Evolutionary conservation across 2,329 filamentous ascomycete species (phyloP), one percentile per base, ranked within the genome.

Genomic region (Nigrospora oryzae): DNA sequence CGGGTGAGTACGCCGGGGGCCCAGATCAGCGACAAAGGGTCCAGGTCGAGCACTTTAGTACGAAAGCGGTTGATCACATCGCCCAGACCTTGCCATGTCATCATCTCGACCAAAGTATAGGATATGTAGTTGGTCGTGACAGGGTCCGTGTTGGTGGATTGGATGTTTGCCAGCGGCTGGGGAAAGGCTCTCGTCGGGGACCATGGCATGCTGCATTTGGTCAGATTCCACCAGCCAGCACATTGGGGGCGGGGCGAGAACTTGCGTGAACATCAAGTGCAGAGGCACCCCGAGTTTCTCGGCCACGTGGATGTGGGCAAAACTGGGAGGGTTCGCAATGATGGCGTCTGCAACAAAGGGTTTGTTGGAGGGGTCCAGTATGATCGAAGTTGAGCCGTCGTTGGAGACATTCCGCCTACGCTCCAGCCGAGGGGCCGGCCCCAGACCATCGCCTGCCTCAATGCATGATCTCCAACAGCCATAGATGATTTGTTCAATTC

Each of bases 11-110:
- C 77, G 4, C 85, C 86, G 10, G 90, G 89, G 3, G 86, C 90
- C 77, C 85, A 91, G 40, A 94, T 82, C 8, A 88, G 69, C 49
- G 85, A 89, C 36, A 96, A 73, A 0, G 84, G 77, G 38, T 93
- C 85, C 1, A 96, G 69, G 23, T 85, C 84, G 23, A 63, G 59
- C 13, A 77, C 78, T 47, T 82, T 81, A 51, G 84, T 81, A 43
- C 90, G 75, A 57, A 95, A 96, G 11, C 82, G 77, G 58, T 97
- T 96, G 59, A 96, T 91, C 6, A 96, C 72, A 62, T 96, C 90
- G 34, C 90, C 90, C 4, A 95, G 68, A 0, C 89, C 89, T 64
- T 95, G 89, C 89, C 89, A 95, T 11, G 89, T 90, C 74, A 95
- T 81, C 77, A 94, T 87, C 53, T 95, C 89, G 2, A 95, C 85